Evolutionary conservation across 306 rosid genomes (phyloP).

Genomic region (Citrullus amarus): DNA sequence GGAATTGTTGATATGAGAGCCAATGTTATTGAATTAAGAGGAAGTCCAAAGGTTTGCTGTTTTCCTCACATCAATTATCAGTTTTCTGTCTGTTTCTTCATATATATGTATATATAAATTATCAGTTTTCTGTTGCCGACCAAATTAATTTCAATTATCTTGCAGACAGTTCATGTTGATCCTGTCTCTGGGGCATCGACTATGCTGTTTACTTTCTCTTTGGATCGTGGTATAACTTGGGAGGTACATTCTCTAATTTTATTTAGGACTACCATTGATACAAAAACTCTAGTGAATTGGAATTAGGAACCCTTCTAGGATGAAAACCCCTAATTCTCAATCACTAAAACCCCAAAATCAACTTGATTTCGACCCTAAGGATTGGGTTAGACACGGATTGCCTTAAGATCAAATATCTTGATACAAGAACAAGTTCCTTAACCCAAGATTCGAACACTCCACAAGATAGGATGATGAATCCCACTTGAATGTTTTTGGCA

Average conservation of each 20-base stretch:
- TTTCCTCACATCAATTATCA: slow-evolving; percentile 6
- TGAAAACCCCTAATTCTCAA: too few species aligned
- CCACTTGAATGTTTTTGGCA: too few species aligned
- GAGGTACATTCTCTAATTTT: slow-evolving; percentile 46
- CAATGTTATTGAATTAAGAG: slow-evolving; percentile 67
- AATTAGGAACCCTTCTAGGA: too few species aligned
- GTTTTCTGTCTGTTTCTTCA: neutral
- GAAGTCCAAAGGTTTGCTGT: slow-evolving; percentile 74
- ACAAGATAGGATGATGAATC: too few species aligned
- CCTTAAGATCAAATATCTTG: too few species aligned
- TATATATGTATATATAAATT: too few species aligned
- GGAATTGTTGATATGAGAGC: slow-evolving; percentile 98
- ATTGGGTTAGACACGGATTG: too few species aligned
- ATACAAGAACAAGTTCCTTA: too few species aligned
- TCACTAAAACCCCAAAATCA: too few species aligned
- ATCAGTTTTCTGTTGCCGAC: slow-evolving; percentile 7
- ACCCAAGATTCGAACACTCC: too few species aligned
- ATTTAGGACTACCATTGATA: neutral
- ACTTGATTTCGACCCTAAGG: too few species aligned
- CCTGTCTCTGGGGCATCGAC: slow-evolving; percentile 88
- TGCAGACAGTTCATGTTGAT: slow-evolving; percentile 87
- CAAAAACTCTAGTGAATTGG: too few species aligned
- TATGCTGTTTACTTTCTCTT: slow-evolving; percentile 69
- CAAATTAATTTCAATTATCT: slow-evolving; percentile 17
- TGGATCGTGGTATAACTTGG: slow-evolving; percentile 95